Evolutionary conservation across 192 early-diverging fungal genomes (phyloP).

Genomic region (Coemansia furcata): DNA sequence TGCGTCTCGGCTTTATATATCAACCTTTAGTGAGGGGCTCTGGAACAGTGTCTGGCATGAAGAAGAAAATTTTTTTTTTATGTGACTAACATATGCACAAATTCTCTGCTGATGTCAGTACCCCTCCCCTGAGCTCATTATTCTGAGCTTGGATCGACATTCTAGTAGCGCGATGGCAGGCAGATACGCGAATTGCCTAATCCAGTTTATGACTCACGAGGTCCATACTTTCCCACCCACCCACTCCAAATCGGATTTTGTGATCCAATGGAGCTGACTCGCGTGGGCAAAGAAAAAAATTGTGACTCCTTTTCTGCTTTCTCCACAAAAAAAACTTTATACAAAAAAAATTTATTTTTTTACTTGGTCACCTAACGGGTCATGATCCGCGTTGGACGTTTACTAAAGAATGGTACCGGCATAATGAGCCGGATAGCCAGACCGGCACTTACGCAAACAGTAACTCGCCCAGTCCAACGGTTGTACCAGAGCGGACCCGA

Average conservation of each 20-base stretch:
- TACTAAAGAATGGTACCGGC: constrained; percentile 35
- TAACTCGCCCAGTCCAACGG: neutral
- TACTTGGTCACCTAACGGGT: neutral
- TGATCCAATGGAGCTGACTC: neutral
- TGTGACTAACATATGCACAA: neutral
- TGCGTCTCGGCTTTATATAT: neutral
- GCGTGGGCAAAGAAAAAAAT: neutral
- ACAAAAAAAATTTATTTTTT: constrained; percentile 16
- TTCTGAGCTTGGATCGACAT: neutral
- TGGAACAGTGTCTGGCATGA: neutral
- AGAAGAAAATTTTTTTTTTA: neutral
- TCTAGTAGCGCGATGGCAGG: neutral
- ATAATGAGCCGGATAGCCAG: constrained; percentile 25
- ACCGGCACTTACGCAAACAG: neutral
- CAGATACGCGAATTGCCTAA: neutral
- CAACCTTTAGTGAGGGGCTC: neutral
- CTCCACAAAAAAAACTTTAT: neutral
- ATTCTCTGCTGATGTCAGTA: constrained; percentile 6
- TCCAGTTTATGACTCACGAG: constrained; percentile 1
- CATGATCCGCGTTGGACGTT: constrained; percentile 44
- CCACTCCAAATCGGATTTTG: neutral
- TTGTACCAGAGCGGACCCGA: constrained; percentile 35
- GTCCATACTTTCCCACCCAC: neutral
- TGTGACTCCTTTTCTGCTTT: constrained; percentile 5
- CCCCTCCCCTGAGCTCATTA: neutral